phyloP scores from a whole-genome alignment of 1,284 basidiomycete genomes.

The Amylostereum chailletii region DNA sequence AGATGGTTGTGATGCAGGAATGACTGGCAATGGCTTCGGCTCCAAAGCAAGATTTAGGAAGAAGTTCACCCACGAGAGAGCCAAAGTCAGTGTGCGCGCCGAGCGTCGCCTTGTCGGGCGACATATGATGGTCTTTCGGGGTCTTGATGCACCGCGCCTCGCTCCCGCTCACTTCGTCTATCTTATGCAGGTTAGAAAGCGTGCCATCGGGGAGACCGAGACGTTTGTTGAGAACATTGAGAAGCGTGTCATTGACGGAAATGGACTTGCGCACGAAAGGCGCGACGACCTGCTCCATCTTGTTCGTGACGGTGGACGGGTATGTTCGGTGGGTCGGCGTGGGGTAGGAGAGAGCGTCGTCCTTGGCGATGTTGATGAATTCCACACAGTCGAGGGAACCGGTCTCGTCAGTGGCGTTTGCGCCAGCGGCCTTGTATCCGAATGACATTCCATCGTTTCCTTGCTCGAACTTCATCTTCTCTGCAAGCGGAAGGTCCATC shows the following conservation, averaged over 20 bases:
- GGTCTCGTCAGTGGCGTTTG: conserved; percentile 51
- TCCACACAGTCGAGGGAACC: conserved; percentile 26
- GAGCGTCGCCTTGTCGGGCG: conserved; percentile 14
- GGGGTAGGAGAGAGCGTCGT: conserved; percentile 55
- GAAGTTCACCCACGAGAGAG: background rate
- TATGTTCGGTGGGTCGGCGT: conserved; percentile 41
- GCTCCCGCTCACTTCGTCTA: conserved; percentile 43
- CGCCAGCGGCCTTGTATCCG: conserved; percentile 56
- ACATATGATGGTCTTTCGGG: conserved; percentile 25
- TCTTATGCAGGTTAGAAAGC: conserved; percentile 36
- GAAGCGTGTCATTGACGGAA: conserved; percentile 43
- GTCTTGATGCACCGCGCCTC: conserved; percentile 52
- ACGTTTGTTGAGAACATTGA: conserved; percentile 46
- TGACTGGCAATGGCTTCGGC: conserved; percentile 26
- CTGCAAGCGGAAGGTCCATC: conserved; percentile 23
- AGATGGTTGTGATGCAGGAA: conserved; percentile 57
- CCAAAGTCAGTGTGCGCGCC: conserved; percentile 34
- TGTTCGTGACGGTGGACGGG: conserved; percentile 40
- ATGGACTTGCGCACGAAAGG: conserved; percentile 54
- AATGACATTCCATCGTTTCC: conserved; percentile 23
- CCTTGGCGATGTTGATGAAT: conserved; percentile 61
- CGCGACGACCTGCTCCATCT: conserved; percentile 38
- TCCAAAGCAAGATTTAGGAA: background rate
- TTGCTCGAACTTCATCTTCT: conserved; percentile 28
- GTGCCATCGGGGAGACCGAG: conserved; percentile 47